Conservation (phyloP, 352 stramenopile genomes). For the Thraustochytrium striatum region DNA sequence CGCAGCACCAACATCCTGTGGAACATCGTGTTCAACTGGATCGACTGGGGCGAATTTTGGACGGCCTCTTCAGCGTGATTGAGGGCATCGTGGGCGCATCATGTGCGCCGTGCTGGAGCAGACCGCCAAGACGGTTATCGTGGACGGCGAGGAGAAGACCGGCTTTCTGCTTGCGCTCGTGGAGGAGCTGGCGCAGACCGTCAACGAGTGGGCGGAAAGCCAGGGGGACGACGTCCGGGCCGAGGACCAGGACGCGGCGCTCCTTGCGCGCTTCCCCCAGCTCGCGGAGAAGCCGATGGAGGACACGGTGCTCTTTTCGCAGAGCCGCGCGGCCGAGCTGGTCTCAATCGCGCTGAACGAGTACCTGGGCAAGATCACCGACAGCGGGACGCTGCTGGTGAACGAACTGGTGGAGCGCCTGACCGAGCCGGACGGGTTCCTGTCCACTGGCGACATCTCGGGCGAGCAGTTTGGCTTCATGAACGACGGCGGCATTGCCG, state of each 20-base stretch:
- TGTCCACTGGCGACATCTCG: background rate
- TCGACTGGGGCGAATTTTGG: background rate
- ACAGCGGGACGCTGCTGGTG: background rate
- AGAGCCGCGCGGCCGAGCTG: background rate
- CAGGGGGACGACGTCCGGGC: background rate
- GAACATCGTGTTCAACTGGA: background rate
- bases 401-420: conserved; percentile 42
- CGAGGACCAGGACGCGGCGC: background rate
- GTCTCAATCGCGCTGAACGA: conserved; percentile 7
- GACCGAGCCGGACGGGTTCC: conserved; percentile 12
- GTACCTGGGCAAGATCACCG: background rate
- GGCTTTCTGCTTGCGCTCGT: background rate
- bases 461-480: background rate
- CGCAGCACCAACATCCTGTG: background rate
- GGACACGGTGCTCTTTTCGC: background rate
- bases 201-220: conserved; percentile 1
- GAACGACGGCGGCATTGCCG: background rate
- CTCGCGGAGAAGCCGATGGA: background rate
- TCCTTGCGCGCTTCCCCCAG: background rate
- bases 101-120: conserved; percentile 45
- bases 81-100: conserved; percentile 26
- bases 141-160: background rate
- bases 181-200: background rate
- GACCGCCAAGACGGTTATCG: background rate
- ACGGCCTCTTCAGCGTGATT: background rate